phyloP scores from a whole-genome alignment of 2,329 filamentous ascomycete species.

The Monosporascus sp. region DNA sequence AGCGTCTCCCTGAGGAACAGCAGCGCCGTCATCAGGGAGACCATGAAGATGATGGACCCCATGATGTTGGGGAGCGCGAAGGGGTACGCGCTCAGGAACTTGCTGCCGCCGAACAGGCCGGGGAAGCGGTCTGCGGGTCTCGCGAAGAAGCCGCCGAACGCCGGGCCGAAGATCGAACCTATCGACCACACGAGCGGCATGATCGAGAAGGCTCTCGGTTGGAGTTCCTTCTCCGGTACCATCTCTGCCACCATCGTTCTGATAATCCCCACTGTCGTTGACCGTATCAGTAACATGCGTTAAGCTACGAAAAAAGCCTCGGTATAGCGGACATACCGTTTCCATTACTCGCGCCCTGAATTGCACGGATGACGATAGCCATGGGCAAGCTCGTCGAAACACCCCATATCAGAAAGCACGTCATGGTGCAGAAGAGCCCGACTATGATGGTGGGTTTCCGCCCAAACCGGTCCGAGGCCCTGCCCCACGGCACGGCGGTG shows the following conservation, averaged over 20 bases:
- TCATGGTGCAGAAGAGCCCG: slow-evolving; percentile 73
- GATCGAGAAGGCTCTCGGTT: slow-evolving; percentile 83
- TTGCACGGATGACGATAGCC: slow-evolving; percentile 70
- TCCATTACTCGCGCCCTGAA: slow-evolving; percentile 82
- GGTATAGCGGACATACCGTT: slow-evolving; percentile 51
- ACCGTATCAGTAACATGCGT: slow-evolving; percentile 12
- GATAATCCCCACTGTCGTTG: slow-evolving; percentile 71
- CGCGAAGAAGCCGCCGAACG: slow-evolving; percentile 80
- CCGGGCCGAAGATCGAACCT: slow-evolving; percentile 81
- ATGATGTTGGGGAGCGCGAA: slow-evolving; percentile 83
- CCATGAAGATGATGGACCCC: slow-evolving; percentile 67
- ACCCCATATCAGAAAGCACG: slow-evolving; percentile 76
- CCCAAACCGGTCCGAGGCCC: slow-evolving; percentile 71
- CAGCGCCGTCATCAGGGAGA: slow-evolving; percentile 67
- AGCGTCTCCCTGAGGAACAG: slow-evolving; percentile 87
- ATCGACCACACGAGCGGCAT: slow-evolving; percentile 91
- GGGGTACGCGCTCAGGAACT: slow-evolving; percentile 70
- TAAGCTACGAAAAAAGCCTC: not conserved
- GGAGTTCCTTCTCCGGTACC: slow-evolving; percentile 79
- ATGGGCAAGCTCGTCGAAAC: slow-evolving; percentile 73
- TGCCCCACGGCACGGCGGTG: slow-evolving; percentile 71
- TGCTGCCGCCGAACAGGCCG: slow-evolving; percentile 58
- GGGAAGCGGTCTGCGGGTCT: slow-evolving; percentile 74
- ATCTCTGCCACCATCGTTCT: slow-evolving; percentile 89
- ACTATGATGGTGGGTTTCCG: slow-evolving; percentile 76